Base-by-base conservation (phyloP, 2,329 filamentous ascomycete species). In the Xylaria polymorpha region DNA sequence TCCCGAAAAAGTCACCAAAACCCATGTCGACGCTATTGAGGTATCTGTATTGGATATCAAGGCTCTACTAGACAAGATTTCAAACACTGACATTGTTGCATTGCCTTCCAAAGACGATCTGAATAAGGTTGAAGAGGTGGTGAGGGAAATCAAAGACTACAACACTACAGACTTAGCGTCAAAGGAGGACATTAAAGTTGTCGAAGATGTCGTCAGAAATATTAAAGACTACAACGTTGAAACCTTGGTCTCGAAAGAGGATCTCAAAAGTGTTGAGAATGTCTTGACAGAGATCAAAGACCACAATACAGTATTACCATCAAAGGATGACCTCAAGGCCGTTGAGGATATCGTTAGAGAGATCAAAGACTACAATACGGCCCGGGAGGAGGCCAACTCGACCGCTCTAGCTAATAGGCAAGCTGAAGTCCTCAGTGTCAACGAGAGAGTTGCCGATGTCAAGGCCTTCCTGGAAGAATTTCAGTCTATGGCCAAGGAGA, bases 41-140 rank as follows among this genome's bases (percentile, higher is more conserved):
- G 86, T 93, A 0, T 86, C 95, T 50, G 92, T 94, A 39, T 88
- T 92, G n/a, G 94, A 97, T 71, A 90, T 97, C 80, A 97, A 97
- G 81, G 85, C 87, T 4, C 88, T 91, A 35, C 84, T 98, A 9
- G 91, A 94, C 53, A 89, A 92, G 64, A 87, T 96, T 1, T 90
- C 89, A 7, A 97, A 93, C 78, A 89, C 92, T 2, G 93, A 96
- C 75, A 84, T 92, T 6, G 90, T 91, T 1, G 84, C 86, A 0
- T 81, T 97, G 3, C 89, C 94, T 1, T 90, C 89, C 5, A 97
- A 94, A 79, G 90, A 93, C 2, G 93, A 97, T 72, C 78, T 97
- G 74, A 88, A 89, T 73, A 86, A 86, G 48, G 82, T 96, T 18
- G 87, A 90, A 61, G 86, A 88, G 20, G 85, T 91, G 68, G 83